Percentiles rank a stretch among this genome's conserved stretches.
These are phyloP conservation scores for Kwoniella dejecticola DNA, from an alignment of 768 basidiomycete species.

Conservation along the genomic window DNA sequence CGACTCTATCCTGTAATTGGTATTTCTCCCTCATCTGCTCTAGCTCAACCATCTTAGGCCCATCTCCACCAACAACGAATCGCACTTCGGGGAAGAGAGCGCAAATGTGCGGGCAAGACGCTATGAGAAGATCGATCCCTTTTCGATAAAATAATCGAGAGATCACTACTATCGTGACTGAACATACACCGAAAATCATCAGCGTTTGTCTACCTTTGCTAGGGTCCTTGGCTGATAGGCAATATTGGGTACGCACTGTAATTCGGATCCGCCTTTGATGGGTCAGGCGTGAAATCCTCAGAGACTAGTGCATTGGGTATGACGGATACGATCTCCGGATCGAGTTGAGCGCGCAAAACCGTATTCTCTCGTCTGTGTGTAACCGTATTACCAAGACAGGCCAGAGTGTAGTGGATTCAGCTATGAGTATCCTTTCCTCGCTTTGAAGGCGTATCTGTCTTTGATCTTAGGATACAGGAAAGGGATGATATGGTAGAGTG, in stretches of 20 bases:
- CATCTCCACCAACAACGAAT: constrained; percentile 90
- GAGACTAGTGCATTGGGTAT: constrained; percentile 91
- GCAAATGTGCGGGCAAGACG: constrained; percentile 87
- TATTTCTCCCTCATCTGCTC: constrained; percentile 94
- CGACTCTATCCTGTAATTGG: constrained; percentile 85
- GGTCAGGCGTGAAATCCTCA: constrained; percentile 75
- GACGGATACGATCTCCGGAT: constrained; percentile 74
- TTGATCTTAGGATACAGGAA: too few species aligned
- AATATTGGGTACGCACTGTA: constrained; percentile 58
- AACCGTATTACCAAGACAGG: too few species aligned
- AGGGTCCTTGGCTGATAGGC: background rate
- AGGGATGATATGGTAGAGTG: background rate
- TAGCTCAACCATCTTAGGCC: constrained; percentile 90
- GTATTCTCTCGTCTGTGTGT: constrained; percentile 96
- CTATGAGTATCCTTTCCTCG: too few species aligned
- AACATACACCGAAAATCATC: background rate
- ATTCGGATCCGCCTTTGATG: constrained; percentile 43
- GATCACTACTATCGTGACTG: constrained; percentile 88
- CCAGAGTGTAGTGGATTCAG: too few species aligned
- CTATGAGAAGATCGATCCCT: constrained; percentile 92
- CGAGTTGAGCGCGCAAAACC: constrained; percentile 78
- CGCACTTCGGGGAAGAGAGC: constrained; percentile 78
- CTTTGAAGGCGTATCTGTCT: too few species aligned
- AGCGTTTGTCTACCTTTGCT: background rate
- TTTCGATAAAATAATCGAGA: constrained; percentile 92